Evolutionary conservation across 768 basidiomycete genomes (phyloP).

Genomic region (Serendipita sp.): DNA sequence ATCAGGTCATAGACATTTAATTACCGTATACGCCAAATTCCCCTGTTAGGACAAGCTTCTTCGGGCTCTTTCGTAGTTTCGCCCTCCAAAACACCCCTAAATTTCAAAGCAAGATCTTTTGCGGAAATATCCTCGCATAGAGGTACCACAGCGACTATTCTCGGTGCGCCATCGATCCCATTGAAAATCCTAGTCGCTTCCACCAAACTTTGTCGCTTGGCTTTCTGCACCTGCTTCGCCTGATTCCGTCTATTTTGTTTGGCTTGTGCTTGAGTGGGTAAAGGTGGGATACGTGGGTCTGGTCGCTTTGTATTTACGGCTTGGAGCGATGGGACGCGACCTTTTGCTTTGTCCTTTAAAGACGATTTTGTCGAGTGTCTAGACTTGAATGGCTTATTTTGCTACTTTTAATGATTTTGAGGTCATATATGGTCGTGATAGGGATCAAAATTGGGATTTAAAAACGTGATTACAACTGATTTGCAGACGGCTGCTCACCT

Average conservation of each 20-base stretch:
- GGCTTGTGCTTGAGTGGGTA: slow-evolving; percentile 32
- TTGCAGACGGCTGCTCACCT: slow-evolving; percentile 27
- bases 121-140: slow-evolving; percentile 52
- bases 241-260: slow-evolving; percentile 68
- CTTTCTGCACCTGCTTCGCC: slow-evolving; percentile 64
- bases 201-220: slow-evolving; percentile 52
- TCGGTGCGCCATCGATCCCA: slow-evolving; percentile 60
- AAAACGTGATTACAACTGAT: background rate
- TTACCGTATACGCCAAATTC: slow-evolving; percentile 28
- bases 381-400: slow-evolving; percentile 88
- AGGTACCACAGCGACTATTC: slow-evolving; percentile 79
- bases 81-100: slow-evolving; percentile 45
- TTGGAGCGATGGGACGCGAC: slow-evolving; percentile 22
- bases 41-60: slow-evolving; percentile 34
- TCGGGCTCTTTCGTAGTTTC: slow-evolving; percentile 16
- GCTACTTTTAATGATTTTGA: slow-evolving; percentile 23
- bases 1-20: slow-evolving; percentile 41
- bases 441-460: background rate
- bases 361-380: slow-evolving; percentile 76
- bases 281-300: slow-evolving; percentile 9
- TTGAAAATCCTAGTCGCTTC: slow-evolving; percentile 64
- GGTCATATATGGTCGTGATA: too few relatives aligned
- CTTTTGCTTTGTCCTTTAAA: slow-evolving; percentile 73
- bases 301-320: slow-evolving; percentile 10
- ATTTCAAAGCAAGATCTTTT: slow-evolving; percentile 32